Base-by-base conservation (phyloP, 441 rosid species). In the Cnidoscolus chayamansa region DNA sequence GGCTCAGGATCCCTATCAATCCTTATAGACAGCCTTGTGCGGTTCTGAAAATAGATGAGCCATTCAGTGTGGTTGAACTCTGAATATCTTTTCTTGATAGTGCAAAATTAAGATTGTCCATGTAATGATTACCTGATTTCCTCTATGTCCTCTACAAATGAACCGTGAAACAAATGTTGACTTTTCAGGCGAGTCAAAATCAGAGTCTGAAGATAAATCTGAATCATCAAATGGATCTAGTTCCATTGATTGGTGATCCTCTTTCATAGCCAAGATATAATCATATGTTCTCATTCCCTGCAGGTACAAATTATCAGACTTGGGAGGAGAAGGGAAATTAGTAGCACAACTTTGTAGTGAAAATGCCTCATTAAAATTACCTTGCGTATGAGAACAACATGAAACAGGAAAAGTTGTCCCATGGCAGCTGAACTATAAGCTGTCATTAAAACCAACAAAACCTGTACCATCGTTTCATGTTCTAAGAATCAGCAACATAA, bases 281-380 rank as follows among this genome's bases (percentile, higher is more conserved):
- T 96, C 97, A 81, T 96, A 96, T 61, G 98, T 93, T 85, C 97
- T 91, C 86, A 93, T 96, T 77, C 98, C 99, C 97, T 91, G 84
- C 75, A 68, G 60, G 57, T 73, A 72, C 10, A 40, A 47, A 43
- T 25, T 13, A 53, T 6, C 49, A 71, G 8, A 4, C 54, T 10
- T 6, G 43, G 7, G 5, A n/a, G 71, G 71, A 3, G 8, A 30
- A 76, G 45, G 15, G 7, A 40, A 30, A 37, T 25, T 45, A 11
- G 8, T 31, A 58, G 9, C 13, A 15, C 10, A 71, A 47, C 10
- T 58, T 19, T 6, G 58, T 7, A 1, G 63, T 50, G 11, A 13
- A 25, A 25, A 70, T 55, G 32, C 37, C 31, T 4, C 32, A 15
- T 68, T 20, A 30, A 67, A 56, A 57, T 83, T 80, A 90, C 98